These are phyloP conservation scores for Arabidopsis suecica DNA, from an alignment of 345 rosid species.

Conservation along the genomic window DNA sequence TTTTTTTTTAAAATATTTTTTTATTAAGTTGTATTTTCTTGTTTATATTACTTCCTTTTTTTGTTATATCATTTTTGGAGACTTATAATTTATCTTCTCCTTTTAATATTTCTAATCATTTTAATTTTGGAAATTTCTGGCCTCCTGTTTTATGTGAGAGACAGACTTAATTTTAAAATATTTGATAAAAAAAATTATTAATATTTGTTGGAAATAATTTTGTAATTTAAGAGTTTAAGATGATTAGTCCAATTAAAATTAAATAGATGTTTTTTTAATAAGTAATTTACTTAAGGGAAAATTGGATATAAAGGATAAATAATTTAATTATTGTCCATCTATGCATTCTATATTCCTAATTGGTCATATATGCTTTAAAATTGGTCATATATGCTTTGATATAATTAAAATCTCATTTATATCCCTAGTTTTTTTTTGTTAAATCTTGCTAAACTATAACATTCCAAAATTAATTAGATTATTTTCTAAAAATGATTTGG, in stretches of 20 bases:
- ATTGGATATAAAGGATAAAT: no score
- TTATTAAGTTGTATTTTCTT: neutral
- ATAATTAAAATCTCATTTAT: no score
- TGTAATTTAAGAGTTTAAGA: neutral
- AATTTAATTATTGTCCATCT: no score
- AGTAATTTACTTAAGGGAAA: neutral
- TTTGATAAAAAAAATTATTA: neutral
- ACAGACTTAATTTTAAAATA: no score
- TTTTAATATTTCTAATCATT: neutral
- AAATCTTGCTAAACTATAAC: no score
- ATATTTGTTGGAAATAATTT: neutral
- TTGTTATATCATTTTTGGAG: neutral
- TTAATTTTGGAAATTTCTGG: neutral
- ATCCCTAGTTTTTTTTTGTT: no score
- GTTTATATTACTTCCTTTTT: neutral
- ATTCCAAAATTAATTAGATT: no score
- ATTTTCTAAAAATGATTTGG: no score
- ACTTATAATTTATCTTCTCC: neutral
- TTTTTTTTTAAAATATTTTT: neutral
- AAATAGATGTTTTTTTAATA: neutral
- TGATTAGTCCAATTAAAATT: neutral
- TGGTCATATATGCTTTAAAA: no score
- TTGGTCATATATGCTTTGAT: no score
- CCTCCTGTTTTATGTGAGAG: neutral
- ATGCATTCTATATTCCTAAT: no score